Base-by-base conservation (phyloP, 805 yeast species). In the Ogataea thermomethanolica region DNA sequence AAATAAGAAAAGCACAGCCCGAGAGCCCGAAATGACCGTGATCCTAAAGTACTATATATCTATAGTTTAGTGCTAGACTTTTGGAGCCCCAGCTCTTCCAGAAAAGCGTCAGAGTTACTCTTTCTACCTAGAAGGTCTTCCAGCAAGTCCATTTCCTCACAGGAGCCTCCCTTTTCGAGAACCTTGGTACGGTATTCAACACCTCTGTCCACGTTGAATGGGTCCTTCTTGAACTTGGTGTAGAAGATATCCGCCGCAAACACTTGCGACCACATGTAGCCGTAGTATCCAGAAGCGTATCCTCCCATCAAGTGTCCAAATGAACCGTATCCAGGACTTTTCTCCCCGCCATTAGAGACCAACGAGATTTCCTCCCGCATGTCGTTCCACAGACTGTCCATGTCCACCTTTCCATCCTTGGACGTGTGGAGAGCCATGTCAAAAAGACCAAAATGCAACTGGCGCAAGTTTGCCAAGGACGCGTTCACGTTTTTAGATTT, bases 231-330 rank as follows among this genome's bases (percentile, higher is more conserved):
- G 70, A 87, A 87, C 54, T 76, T 73, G 4, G 85, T 65, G 59
- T 84, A 79, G 66, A 75, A 87, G 57, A 87, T 84, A 60, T 87
- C 95, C 6, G 86, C 76, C 1, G 95, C 93, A 67, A 81, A 87
- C 11, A 85, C 95, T 54, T 80, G 81, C 2, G 95, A 84, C 81
- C 88, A 87, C 65, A 86, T 64, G 60, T 87, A 87, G 2, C 95
- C 95, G 53, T 87, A 87, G 64, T 87, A 87, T 3, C 90, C 89
- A 8, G 90, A 79, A 39, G 85, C 91, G 60, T 87, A 87, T 12
- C 95, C 91, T 27, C 88, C 88, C 69, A 81, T 76, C 59, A 85
- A 76, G 57, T 87, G 96, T 2, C 86, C 87, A 59, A 86, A 86
- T 0, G 88, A 79, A 24, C 81, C 79, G 55, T 76, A 84, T 3